phyloP scores from a whole-genome alignment of 768 basidiomycete genomes.

The Daedaleopsis nitida region DNA sequence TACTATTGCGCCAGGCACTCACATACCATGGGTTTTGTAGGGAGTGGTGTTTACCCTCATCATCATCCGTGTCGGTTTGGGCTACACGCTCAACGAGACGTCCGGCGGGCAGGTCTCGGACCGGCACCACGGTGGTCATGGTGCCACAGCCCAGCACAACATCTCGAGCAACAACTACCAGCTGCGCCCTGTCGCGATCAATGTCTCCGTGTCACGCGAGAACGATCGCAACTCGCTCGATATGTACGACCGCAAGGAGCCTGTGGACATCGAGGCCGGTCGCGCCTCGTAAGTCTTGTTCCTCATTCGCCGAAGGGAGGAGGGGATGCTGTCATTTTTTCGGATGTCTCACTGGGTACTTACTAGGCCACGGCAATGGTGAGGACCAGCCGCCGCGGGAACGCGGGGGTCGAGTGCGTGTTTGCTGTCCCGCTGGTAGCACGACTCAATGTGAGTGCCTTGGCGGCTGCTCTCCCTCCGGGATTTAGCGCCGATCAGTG shows the following conservation, averaged over 20 bases:
- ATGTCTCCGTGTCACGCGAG: constrained; percentile 18
- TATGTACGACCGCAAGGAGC: constrained; percentile 11
- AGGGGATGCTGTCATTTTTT: too few relatives aligned
- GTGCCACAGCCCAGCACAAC: constrained; percentile 1
- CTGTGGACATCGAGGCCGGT: background rate
- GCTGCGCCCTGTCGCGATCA: constrained; percentile 18
- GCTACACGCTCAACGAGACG: background rate
- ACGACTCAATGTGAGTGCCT: too few relatives aligned
- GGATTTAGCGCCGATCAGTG: too few relatives aligned
- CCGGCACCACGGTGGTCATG: background rate
- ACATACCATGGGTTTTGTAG: background rate
- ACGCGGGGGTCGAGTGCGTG: too few relatives aligned
- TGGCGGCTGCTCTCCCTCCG: too few relatives aligned
- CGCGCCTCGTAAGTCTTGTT: too few relatives aligned
- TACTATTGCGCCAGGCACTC: too few relatives aligned
- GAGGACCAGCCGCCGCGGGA: too few relatives aligned
- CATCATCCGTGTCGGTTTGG: constrained; percentile 8
- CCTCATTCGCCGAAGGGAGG: too few relatives aligned
- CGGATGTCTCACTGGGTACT: too few relatives aligned
- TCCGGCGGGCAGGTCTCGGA: background rate
- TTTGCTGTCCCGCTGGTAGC: too few relatives aligned
- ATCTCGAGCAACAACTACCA: constrained; percentile 9
- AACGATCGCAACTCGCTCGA: constrained; percentile 18
- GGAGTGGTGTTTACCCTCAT: constrained; percentile 6
- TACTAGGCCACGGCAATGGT: too few relatives aligned